Evolutionary conservation across 306 rosid species (phyloP), one percentile per base, ranked within the genome.

Genomic region (Vigna nakashimae): DNA sequence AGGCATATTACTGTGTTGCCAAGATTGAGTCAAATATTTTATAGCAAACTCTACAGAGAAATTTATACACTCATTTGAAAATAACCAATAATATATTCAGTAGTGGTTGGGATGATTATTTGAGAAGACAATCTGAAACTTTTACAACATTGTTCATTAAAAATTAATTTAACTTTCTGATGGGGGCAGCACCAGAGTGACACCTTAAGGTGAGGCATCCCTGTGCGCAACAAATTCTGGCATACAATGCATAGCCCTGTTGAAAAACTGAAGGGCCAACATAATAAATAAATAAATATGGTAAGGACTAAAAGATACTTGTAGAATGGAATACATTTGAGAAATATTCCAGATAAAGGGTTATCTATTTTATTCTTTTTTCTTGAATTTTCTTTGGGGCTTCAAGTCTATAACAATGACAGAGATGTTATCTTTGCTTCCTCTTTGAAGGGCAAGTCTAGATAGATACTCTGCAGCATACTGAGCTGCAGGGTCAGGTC

Each of bases 341-440:
- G 1, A 42, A 9, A 55, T 77, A 62, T 62, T 79, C 52, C 53
- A 73, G 62, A 40, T 65, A 77, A 71, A 24, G 66, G 56, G 55
- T 28, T 42, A 17, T 65, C 65, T 67, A 53, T 43, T 20, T 63
- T 57, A 79, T 68, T 64, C 52, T 57, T 84, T 87, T 51, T 20
- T 85, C 88, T 84, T 92, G 45, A 90, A 57, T 71, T 89, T 88
- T 85, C 96, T 92, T 50, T 83, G 83, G 55, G 87, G 83, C 87
- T 89, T 92, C 84, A 92, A 85, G 86, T 92, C 96, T 73, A 90
- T 78, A 66, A 90, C 97, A 60, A 92, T 81, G 22, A 90, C 87
- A 55, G 91, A 89, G 78, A 90, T 86, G 82, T 92, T 92, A 80
- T 92, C 97, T 70, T 89, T 89, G 91, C 87, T 92, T 70, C 91